A percentile compares a stretch with the other conserved stretches of the same genome.
Evolutionary conservation across 2,329 filamentous ascomycete species (phyloP).

Genomic region (Elsinoe australis): DNA sequence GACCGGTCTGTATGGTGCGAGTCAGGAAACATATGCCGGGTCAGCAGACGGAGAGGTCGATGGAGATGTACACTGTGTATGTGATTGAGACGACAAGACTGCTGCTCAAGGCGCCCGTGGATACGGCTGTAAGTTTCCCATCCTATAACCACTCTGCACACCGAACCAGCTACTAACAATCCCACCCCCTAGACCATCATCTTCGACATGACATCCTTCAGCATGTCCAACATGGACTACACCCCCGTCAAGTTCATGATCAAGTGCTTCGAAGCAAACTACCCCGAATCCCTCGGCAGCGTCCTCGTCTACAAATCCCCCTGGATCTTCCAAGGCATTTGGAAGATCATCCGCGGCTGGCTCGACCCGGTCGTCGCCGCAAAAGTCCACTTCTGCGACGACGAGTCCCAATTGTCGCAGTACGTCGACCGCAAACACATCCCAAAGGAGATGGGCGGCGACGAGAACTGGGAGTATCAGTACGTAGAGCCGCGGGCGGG

Average conservation of each 20-base stretch:
- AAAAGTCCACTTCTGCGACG: slow-evolving; percentile 91
- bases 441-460: slow-evolving; percentile 74
- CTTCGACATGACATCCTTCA: slow-evolving; percentile 58
- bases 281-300: slow-evolving; percentile 82
- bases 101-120: slow-evolving; percentile 68
- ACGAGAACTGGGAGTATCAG: slow-evolving; percentile 74
- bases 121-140: slow-evolving; percentile 69
- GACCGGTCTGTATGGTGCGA: slow-evolving; percentile 80
- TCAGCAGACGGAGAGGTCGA: slow-evolving; percentile 70
- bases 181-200: slow-evolving; percentile 92
- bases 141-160: not conserved
- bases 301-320: slow-evolving; percentile 93
- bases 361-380: slow-evolving; percentile 90
- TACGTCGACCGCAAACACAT: slow-evolving; percentile 67
- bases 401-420: slow-evolving; percentile 64
- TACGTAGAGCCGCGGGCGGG: slow-evolving; percentile 68
- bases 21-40: slow-evolving; percentile 73
- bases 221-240: slow-evolving; percentile 73
- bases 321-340: slow-evolving; percentile 97
- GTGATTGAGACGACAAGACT: slow-evolving; percentile 90
- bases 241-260: slow-evolving; percentile 98
- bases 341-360: slow-evolving; percentile 93
- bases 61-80: slow-evolving; percentile 88
- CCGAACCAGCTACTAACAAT: too few relatives aligned
- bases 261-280: slow-evolving; percentile 98